Evolutionary conservation across 2,329 filamentous ascomycete species (phyloP).

Genomic region (Calonectria henricotiae): DNA sequence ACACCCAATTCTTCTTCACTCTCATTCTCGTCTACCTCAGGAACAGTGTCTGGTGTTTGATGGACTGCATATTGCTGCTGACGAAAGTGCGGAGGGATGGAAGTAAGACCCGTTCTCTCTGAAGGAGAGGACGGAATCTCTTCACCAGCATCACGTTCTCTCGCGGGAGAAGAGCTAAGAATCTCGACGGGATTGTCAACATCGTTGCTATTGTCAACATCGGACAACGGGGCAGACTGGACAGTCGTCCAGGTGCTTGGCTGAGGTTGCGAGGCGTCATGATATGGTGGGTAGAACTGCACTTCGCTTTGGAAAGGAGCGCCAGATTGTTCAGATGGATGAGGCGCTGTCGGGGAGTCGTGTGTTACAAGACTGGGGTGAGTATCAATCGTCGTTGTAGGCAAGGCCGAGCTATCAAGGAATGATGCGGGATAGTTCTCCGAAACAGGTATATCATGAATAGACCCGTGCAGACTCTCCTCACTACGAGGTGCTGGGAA

Average conservation of each 20-base stretch:
- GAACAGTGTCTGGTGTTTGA: constrained; percentile 16
- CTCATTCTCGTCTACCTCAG: constrained; percentile 25
- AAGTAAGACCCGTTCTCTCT: constrained; percentile 24
- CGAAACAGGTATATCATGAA: constrained; percentile 25
- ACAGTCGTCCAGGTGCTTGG: constrained; percentile 39
- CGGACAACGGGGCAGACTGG: constrained; percentile 34
- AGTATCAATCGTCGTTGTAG: constrained; percentile 29
- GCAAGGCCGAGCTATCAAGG: constrained; percentile 38
- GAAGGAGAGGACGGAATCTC: constrained; percentile 33
- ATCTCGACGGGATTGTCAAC: constrained; percentile 48
- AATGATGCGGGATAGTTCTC: constrained; percentile 49
- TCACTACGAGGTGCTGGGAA: constrained; percentile 38
- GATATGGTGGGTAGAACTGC: constrained; percentile 37
- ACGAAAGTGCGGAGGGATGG: not conserved
- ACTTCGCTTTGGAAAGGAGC: constrained; percentile 35
- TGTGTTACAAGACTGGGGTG: constrained; percentile 39
- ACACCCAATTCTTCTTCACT: constrained; percentile 33
- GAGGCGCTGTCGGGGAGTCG: constrained; percentile 23
- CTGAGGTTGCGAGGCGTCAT: constrained; percentile 27
- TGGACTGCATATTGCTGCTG: constrained; percentile 15
- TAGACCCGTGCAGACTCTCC: constrained; percentile 29
- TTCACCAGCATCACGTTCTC: constrained; percentile 37
- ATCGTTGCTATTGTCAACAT: constrained; percentile 37
- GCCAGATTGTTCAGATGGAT: constrained; percentile 10
- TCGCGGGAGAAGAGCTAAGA: constrained; percentile 45